Percentiles rank a stretch among this genome's conserved stretches.
Conservation (phyloP, 116 monocot genomes). For the Thalassia testudinum region DNA sequence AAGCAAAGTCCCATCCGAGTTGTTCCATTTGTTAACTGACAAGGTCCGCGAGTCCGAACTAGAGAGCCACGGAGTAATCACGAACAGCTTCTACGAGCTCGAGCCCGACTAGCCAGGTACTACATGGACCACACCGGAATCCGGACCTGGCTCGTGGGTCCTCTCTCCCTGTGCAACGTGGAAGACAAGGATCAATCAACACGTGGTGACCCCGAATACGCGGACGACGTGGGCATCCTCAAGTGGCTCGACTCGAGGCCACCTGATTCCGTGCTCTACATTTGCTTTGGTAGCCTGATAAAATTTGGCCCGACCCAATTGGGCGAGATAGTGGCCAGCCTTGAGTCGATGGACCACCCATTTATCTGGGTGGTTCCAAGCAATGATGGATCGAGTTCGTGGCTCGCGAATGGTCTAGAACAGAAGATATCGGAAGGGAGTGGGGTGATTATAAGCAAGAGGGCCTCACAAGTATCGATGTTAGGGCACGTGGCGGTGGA, state of each 20-base stretch:
- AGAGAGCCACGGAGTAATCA: slow-evolving; percentile 20
- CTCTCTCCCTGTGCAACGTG: slow-evolving; percentile 1
- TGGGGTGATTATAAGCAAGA: slow-evolving; percentile 4
- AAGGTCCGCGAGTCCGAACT: too few relatives aligned
- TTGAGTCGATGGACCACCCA: slow-evolving; percentile 3
- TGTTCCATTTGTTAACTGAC: too few relatives aligned
- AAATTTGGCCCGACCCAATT: neutral
- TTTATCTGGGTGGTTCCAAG: slow-evolving; percentile 12
- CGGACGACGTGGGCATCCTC: too few relatives aligned
- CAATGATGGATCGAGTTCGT: neutral
- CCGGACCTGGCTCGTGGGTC: slow-evolving; percentile 16
- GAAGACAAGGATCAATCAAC: neutral
- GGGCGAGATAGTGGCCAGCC: slow-evolving; percentile 3
- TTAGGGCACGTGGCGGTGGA: slow-evolving; percentile 3
- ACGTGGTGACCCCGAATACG: neutral
- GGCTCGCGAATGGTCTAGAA: slow-evolving; percentile 10
- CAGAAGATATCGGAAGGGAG: slow-evolving; percentile 1
- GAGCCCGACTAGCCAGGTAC: slow-evolving; percentile 15
- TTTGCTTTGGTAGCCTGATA: slow-evolving; percentile 15
- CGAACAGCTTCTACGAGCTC: slow-evolving; percentile 30
- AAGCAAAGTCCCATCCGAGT: too few relatives aligned
- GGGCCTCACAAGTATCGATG: slow-evolving; percentile 2
- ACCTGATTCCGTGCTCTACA: slow-evolving; percentile 5
- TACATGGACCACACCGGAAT: neutral
- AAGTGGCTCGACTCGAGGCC: slow-evolving; percentile 6